Percentiles rank a stretch among this genome's conserved stretches.
Conservation (phyloP, 768 basidiomycete species). For the Boletus sp. region DNA sequence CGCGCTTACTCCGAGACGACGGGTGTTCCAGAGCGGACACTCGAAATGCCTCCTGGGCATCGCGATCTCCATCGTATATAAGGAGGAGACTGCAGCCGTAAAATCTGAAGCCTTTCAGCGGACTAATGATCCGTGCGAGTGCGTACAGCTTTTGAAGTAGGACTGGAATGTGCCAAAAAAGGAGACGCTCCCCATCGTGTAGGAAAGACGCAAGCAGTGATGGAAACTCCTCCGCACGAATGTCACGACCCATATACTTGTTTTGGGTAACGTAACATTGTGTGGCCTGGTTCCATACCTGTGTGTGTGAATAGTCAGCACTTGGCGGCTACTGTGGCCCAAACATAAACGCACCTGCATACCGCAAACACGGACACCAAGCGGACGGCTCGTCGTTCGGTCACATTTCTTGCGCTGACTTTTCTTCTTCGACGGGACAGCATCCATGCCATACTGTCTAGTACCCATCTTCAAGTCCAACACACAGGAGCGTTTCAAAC, state of each 20-base stretch:
- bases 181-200: constrained; percentile 75
- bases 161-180: constrained; percentile 89
- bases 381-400: constrained; percentile 84
- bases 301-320: constrained; percentile 33
- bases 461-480: constrained; percentile 99
- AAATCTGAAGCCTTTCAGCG: constrained; percentile 93
- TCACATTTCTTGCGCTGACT: constrained; percentile 99
- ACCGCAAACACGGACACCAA: constrained; percentile 94
- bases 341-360: constrained; percentile 79
- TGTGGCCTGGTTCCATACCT: constrained; percentile 92
- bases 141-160: constrained; percentile 90
- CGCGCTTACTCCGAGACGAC: constrained; percentile 65
- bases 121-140: constrained; percentile 87
- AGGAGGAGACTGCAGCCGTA: constrained; percentile 96
- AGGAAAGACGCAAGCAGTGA: constrained; percentile 81
- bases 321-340: neutral
- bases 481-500: constrained; percentile 89
- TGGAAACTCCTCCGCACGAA: constrained; percentile 83
- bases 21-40: constrained; percentile 61
- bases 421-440: constrained; percentile 89
- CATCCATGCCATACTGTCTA: constrained; percentile 96
- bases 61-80: constrained; percentile 95
- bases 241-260: constrained; percentile 94
- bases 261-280: constrained; percentile 89
- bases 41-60: constrained; percentile 76